Conservation (phyloP, 257 asterid species). For the Apocynum venetum region DNA sequence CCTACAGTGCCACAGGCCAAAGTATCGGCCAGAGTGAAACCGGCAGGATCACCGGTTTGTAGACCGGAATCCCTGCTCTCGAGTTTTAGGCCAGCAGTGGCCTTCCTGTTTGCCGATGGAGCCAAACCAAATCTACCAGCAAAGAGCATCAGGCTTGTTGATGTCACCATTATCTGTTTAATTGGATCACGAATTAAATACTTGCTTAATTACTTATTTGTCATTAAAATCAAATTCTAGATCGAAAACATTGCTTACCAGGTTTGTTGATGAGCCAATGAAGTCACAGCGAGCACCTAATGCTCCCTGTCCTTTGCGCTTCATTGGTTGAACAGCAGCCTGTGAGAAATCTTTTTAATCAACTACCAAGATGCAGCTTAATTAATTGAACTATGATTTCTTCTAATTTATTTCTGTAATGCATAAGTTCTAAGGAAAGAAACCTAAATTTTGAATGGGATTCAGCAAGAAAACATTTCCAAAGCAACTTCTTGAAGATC, state of each 20-base stretch:
- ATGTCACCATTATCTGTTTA: slow-evolving; percentile 73
- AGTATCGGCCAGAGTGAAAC: slow-evolving; percentile 92
- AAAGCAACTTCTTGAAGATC: neutral
- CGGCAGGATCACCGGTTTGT: slow-evolving; percentile 97
- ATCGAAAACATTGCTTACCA: slow-evolving; percentile 38
- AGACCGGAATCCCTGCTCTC: slow-evolving; percentile 84
- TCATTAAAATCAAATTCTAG: no score
- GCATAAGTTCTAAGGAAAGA: no score
- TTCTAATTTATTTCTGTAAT: no score
- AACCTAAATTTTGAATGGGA: no score
- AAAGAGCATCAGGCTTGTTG: slow-evolving; percentile 82
- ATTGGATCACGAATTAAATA: neutral
- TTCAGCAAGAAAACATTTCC: no score
- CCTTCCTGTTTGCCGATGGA: slow-evolving; percentile 91
- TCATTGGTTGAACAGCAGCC: slow-evolving; percentile 49
- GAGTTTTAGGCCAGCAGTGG: slow-evolving; percentile 76
- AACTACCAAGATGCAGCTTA: no score
- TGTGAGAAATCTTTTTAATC: slow-evolving; percentile 8
- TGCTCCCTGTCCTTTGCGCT: slow-evolving; percentile 58
- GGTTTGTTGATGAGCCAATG: slow-evolving; percentile 89
- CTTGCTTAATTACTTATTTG: no score
- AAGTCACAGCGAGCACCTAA: slow-evolving; percentile 84
- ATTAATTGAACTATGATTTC: no score
- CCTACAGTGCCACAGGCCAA: slow-evolving; percentile 87
- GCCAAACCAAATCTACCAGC: slow-evolving; percentile 96